Base-by-base conservation (phyloP, 345 rosid genomes). In the Boechera stricta region DNA sequence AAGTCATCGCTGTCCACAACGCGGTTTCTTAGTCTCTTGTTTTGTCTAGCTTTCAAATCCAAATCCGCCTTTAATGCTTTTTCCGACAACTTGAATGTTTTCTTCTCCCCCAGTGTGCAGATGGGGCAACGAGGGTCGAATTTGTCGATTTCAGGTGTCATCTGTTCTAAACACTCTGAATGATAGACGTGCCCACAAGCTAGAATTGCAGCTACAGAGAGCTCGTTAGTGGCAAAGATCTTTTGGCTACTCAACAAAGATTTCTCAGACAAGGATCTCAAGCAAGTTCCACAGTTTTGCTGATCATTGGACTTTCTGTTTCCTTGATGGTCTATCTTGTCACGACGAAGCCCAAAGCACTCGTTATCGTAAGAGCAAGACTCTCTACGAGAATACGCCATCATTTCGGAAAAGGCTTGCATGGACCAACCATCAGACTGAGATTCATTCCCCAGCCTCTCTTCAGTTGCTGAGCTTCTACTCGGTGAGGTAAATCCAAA, bases 101-200 rank as follows among this genome's bases (percentile, higher is more conserved):
- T 87, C 67, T 86, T 92, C 90, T 84, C 91, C 56, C 98, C 98
- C 58, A 88, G 71, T 13, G 92, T 91, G 78, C 99, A 95, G 63
- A 95, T 52, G 7, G 97, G 99, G 79, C 99, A 95, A 7, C 82
- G 62, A 18, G 99, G 98, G 71, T 92, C 97, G 62, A 88, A 92
- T 79, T 91, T 91, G 66, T 82, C 80, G 28, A 75, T 72, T 73
- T 92, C 98, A 47, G 92, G 83, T 6, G 98, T 95, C 89, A 92
- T 78, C 38, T 81, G 83, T 77, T 95, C 99, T 86, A 95, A 86
- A 83, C 99, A 95, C 35, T 95, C 99, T 3, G 96, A 94, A 73
- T 92, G 98, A 80, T 88, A 95, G 71, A 82, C 89, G 75, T 95
- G 99, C 10, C 98, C 98, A 60, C 97, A 95, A 35, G 80, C 82